Conservation (phyloP, 768 basidiomycete species). For the Mycena amicta region DNA sequence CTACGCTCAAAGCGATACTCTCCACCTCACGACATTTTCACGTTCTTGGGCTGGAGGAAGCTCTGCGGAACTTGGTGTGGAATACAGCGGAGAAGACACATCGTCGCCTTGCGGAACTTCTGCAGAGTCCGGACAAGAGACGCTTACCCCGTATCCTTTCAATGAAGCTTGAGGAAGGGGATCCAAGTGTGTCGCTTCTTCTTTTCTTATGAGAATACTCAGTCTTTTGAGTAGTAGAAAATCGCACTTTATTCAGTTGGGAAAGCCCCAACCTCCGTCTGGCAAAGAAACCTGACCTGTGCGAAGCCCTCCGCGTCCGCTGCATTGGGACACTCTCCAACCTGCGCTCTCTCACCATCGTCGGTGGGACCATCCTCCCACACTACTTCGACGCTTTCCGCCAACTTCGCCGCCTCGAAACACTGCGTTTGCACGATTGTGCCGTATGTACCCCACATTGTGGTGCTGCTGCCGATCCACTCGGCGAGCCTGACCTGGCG, state of each 20-base stretch:
- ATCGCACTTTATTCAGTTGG: neutral
- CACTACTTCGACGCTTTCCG: slow-evolving; percentile 1
- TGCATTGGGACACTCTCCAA: neutral
- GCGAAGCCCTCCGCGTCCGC: neutral
- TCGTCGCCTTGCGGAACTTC: neutral
- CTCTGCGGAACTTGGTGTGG: neutral
- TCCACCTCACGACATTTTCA: neutral
- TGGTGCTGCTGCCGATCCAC: neutral
- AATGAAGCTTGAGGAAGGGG: neutral
- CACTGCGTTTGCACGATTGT: neutral
- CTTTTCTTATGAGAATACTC: neutral
- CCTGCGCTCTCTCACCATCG: neutral
- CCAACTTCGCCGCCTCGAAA: neutral
- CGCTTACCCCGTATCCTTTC: neutral
- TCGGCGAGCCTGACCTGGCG: neutral
- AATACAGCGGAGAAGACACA: slow-evolving; percentile 1
- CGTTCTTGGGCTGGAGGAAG: neutral
- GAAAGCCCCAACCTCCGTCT: neutral
- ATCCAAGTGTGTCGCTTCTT: neutral
- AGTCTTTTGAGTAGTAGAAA: neutral
- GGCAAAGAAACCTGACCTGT: neutral
- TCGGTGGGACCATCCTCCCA: neutral
- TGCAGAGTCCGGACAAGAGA: neutral
- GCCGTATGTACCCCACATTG: neutral
- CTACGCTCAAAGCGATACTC: neutral